phyloP scores from a whole-genome alignment of 257 asterid species.

The Echites panduratus region DNA sequence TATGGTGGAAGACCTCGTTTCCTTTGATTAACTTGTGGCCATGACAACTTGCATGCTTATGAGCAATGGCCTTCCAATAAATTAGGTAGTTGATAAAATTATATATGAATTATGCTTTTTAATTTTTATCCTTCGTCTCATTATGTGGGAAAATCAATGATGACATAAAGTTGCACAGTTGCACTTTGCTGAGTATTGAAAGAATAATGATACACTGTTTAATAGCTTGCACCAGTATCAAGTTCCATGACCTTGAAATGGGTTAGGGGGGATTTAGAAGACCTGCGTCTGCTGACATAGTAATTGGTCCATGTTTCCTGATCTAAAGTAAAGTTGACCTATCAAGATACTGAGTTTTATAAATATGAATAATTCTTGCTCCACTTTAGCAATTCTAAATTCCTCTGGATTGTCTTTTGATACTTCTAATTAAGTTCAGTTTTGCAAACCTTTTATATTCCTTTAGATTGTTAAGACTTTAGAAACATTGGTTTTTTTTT shows the following conservation, averaged over 20 bases:
- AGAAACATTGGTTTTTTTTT: too few relatives aligned
- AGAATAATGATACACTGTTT: background rate
- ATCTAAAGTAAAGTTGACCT: background rate
- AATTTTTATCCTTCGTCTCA: background rate
- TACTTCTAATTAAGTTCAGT: too few relatives aligned
- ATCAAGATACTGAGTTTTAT: background rate
- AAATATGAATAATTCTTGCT: background rate
- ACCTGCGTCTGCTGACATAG: background rate
- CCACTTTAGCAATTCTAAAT: background rate
- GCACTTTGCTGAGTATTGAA: background rate
- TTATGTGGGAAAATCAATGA: background rate
- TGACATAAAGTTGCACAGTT: background rate
- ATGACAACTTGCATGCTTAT: background rate
- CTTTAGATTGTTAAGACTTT: too few relatives aligned
- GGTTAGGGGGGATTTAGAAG: background rate
- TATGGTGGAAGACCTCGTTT: background rate
- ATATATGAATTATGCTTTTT: background rate
- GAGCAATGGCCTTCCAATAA: background rate
- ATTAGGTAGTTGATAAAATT: background rate
- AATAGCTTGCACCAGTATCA: background rate
- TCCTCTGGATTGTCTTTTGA: too few relatives aligned
- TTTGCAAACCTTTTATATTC: too few relatives aligned
- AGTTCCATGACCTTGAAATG: background rate
- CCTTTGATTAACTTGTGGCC: background rate
- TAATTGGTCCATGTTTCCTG: background rate